Evolutionary conservation across 2,329 filamentous ascomycete genomes (phyloP).

Genomic region (Talaromyces sp.): DNA sequence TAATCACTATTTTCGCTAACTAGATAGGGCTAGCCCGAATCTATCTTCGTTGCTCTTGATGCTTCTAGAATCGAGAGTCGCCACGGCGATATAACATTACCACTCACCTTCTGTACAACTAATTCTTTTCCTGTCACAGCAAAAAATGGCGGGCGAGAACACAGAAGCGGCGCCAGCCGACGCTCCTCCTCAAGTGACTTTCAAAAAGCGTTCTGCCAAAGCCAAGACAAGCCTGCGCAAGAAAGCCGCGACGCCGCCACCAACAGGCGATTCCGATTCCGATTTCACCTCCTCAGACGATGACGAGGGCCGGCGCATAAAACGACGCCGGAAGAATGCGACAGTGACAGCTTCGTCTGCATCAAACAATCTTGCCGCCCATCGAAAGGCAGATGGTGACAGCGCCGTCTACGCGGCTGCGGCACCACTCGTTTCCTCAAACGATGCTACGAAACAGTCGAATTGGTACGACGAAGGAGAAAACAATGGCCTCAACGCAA

Average conservation of each 20-base stretch:
- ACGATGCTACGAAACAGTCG: slow-evolving; percentile 83
- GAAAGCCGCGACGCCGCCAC: slow-evolving; percentile 71
- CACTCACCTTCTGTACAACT: background rate
- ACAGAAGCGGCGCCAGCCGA: slow-evolving; percentile 12
- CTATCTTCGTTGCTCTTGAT: background rate
- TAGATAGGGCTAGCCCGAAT: background rate
- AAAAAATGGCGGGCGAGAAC: slow-evolving; percentile 26
- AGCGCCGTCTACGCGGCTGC: slow-evolving; percentile 56
- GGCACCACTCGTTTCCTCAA: slow-evolving; percentile 60
- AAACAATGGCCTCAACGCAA: slow-evolving; percentile 37
- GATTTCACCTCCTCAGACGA: slow-evolving; percentile 72
- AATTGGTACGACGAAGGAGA: slow-evolving; percentile 85
- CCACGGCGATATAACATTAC: background rate
- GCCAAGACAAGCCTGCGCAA: slow-evolving; percentile 75
- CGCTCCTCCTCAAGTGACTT: slow-evolving; percentile 41
- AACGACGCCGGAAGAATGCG: slow-evolving; percentile 69
- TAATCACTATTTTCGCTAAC: background rate
- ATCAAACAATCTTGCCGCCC: slow-evolving; percentile 24
- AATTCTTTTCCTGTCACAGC: background rate
- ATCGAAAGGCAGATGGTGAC: slow-evolving; percentile 44
- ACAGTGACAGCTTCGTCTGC: slow-evolving; percentile 62
- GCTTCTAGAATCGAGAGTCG: background rate
- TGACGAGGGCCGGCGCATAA: slow-evolving; percentile 70
- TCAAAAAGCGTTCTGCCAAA: slow-evolving; percentile 82
- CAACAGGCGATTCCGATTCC: slow-evolving; percentile 49